A percentile compares a stretch with the other conserved stretches of the same genome.
These are phyloP conservation scores for Eutrema heterophyllum DNA, from an alignment of 345 rosid genomes.

Conservation along the genomic window DNA sequence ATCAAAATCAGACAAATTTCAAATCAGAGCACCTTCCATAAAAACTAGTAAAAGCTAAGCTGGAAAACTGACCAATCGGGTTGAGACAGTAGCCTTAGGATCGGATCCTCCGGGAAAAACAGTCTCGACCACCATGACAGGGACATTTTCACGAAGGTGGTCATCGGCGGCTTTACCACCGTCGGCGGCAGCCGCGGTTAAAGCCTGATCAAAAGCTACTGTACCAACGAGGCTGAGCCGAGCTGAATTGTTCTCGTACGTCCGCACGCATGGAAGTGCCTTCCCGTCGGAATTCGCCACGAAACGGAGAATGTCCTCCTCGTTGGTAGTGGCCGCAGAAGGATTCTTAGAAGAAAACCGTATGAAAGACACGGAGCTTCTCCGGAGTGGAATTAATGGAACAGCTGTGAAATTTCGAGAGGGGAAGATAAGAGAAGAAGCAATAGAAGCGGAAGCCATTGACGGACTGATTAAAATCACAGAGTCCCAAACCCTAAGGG, in stretches of 20 bases:
- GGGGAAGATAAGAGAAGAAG: slow-evolving; percentile 27
- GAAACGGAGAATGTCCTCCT: slow-evolving; percentile 56
- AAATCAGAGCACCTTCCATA: no score
- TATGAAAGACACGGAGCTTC: slow-evolving; percentile 19
- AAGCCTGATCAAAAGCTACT: slow-evolving; percentile 69
- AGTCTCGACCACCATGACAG: slow-evolving; percentile 86
- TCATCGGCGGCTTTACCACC: slow-evolving; percentile 85
- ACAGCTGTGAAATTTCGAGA: slow-evolving; percentile 9
- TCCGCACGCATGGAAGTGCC: slow-evolving; percentile 68
- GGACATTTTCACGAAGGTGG: slow-evolving; percentile 49
- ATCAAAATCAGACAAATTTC: not conserved
- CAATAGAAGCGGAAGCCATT: slow-evolving; percentile 28
- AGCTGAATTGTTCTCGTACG: slow-evolving; percentile 69
- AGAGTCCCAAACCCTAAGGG: slow-evolving; percentile 16
- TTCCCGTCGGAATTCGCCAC: slow-evolving; percentile 56
- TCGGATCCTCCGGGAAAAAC: slow-evolving; percentile 58
- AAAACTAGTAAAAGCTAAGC: not conserved
- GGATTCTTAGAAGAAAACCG: slow-evolving; percentile 33
- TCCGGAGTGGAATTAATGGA: slow-evolving; percentile 12
- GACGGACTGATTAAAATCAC: not conserved
- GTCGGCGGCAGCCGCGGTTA: slow-evolving; percentile 88
- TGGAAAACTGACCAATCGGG: slow-evolving; percentile 58
- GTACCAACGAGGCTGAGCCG: slow-evolving; percentile 74
- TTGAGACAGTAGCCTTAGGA: slow-evolving; percentile 58
- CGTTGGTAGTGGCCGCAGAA: slow-evolving; percentile 30